Base-by-base conservation (phyloP, 345 rosid genomes). In the Brassica rapa region DNA sequence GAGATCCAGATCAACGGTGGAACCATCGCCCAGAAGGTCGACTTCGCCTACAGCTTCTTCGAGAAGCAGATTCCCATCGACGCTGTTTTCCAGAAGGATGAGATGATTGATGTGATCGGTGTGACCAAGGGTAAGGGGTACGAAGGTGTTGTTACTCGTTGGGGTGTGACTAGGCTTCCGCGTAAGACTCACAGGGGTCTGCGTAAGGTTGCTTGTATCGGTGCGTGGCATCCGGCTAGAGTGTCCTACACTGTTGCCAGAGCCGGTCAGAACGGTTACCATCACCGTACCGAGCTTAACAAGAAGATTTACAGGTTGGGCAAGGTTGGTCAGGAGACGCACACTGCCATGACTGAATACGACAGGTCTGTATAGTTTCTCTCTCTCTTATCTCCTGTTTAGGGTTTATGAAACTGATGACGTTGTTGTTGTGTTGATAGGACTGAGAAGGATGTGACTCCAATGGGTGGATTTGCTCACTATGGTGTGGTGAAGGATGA, bases 241-340 rank as follows among this genome's bases (percentile, higher is more conserved):
- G 56, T 51, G 3, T 51, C 56, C 8, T 51, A 51, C 56, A 51
- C 56, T 51, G 56, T 51, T 1, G 56, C 56, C 19, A 51, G 56
- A 51, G 56, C 56, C n/a, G 56, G 56, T 51, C 56, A 51, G 56
- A 51, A 51, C 56, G 56, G 56, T 51, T 51, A 51, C 56, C 56
- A 51, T 51, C 56, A 51, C 56, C 56, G 56, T 51, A 51, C 56
- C 5, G 56, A 51, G 6, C 3, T 51, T 7, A 51, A 51, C 56
- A 51, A 51, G 56, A 51, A 51, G 56, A 51, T 51, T 51, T 51
- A 51, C 56, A 51, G 56, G 56, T 5, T 51, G 56, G 56, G 56
- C 0, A 51, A 51, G 56, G 56, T 51, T 51, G 56, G 56, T 51
- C 56, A 51, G 56, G 56, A 51, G 56, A 51, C 56, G 2, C 56